phyloP scores from a whole-genome alignment of 2,329 filamentous ascomycete species.

The Paracamarosporium sp. region DNA sequence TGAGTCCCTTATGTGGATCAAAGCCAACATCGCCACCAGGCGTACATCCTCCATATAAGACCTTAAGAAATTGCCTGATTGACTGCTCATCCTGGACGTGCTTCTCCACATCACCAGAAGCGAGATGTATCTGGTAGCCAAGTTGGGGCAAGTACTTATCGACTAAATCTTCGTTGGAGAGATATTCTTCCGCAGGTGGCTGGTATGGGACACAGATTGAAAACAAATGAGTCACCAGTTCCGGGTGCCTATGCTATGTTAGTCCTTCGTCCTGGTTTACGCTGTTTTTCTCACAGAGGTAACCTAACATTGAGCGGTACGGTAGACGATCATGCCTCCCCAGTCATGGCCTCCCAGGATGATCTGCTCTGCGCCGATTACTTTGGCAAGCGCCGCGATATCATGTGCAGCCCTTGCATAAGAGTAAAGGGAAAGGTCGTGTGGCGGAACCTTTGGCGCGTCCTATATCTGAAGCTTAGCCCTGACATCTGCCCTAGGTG shows the following conservation, averaged over 20 bases:
- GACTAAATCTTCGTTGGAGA: constrained; percentile 67
- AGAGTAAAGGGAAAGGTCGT: constrained; percentile 68
- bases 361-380: constrained; percentile 64
- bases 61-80: constrained; percentile 73
- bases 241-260: constrained; percentile 59
- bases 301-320: constrained; percentile 68
- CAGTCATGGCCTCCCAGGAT: constrained; percentile 93
- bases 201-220: constrained; percentile 79
- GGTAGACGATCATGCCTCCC: constrained; percentile 81
- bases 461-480: constrained; percentile 42
- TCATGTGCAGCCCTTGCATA: constrained; percentile 77
- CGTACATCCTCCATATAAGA: constrained; percentile 71
- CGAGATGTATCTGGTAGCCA: constrained; percentile 83
- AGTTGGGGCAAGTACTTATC: constrained; percentile 70
- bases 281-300: neutral
- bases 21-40: constrained; percentile 65
- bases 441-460: constrained; percentile 62
- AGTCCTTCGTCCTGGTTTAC: constrained; percentile 5
- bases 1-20: constrained; percentile 65
- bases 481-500: constrained; percentile 10
- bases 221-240: constrained; percentile 77
- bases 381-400: constrained; percentile 72
- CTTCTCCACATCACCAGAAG: constrained; percentile 63
- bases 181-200: constrained; percentile 60
- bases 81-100: constrained; percentile 61